Evolutionary conservation across 176 grass and related monocot species (phyloP), one percentile per base, ranked within the genome.

Genomic region (Aegilops umbellulata): DNA sequence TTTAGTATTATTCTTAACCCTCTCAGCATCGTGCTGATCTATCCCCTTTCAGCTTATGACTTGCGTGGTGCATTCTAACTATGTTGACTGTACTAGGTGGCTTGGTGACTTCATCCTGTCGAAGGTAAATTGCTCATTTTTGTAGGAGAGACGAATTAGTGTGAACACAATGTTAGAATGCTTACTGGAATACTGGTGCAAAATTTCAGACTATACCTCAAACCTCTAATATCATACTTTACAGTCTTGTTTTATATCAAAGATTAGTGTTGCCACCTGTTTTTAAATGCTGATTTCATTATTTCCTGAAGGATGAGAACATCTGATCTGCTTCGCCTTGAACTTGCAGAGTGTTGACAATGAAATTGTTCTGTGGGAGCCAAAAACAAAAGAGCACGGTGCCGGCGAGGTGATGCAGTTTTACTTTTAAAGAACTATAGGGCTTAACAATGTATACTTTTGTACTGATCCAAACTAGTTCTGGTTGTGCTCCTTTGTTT

Each of bases 31-130:
- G 8, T 84, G 62, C 38, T 25, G 47, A 24, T 22, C 42, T 71
- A 39, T 85, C 55, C 81, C 66, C 9, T 88, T 67, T 60, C 83
- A 98, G 93, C 86, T 94, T 8, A 90, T 95, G 66, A 89, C 90
- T 92, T 93, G 88, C 57, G 87, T 66, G 42, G 83, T 98, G 31
- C 96, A 98, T 82, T 88, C 86, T 62, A 95, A 98, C 88, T 98
- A 98, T 86, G 93, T 95, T 61, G 93, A 98, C 80, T 98, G 96
- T 79, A 94, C 91, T 82, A 94, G 90, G 76, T 98, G 96, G 96
- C 90, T 98, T 88, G 96, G 93, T 80, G 96, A 98, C 89, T 98
- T 94, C 73, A 84, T 98, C 44, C 80, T 98, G 65, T 98, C 96
- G 31, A 98, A 98, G 93, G 93, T 98, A 85, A 60, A 44, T 72